Evolutionary conservation across 2,329 filamentous ascomycete genomes (phyloP).

Genomic region (Tolypocladium tropicale): DNA sequence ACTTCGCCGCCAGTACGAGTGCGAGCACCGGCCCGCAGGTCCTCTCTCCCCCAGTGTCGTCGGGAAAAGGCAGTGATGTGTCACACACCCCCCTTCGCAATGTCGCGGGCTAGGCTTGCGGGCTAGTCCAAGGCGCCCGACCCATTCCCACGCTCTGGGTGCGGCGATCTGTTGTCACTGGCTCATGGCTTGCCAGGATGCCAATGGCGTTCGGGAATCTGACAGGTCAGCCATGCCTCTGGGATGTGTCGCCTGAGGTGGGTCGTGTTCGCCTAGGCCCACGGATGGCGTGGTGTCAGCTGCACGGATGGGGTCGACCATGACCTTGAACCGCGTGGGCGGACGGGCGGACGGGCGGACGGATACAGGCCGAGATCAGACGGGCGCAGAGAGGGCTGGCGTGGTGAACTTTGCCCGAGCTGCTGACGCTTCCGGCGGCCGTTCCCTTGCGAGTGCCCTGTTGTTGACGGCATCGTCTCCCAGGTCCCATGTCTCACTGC

Average conservation of each 20-base stretch:
- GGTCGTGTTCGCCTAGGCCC: neutral
- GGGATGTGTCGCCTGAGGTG: conserved; percentile 5
- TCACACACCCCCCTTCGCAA: neutral
- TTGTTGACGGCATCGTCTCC: neutral
- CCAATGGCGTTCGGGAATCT: conserved; percentile 11
- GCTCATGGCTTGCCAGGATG: conserved; percentile 8
- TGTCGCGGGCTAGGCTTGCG: neutral
- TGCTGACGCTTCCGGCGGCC: neutral
- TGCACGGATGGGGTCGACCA: neutral
- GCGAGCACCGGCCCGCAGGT: no score
- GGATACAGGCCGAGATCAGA: neutral
- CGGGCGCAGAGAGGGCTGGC: neutral
- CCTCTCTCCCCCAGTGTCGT: neutral
- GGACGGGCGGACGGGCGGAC: no score
- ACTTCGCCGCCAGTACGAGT: neutral
- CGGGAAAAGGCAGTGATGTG: neutral
- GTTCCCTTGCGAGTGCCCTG: neutral
- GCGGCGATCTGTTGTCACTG: conserved; percentile 3
- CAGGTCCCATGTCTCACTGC: conserved; percentile 3
- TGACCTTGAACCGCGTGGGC: no score
- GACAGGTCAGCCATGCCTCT: conserved; percentile 12
- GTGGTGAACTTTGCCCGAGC: neutral
- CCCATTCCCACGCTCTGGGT: neutral
- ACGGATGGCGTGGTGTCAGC: neutral
- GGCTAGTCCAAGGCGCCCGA: neutral